Percentiles rank a stretch among this genome's conserved stretches.
Conservation (phyloP, 2,329 filamentous ascomycete genomes). For the Curvularia spicifera region DNA sequence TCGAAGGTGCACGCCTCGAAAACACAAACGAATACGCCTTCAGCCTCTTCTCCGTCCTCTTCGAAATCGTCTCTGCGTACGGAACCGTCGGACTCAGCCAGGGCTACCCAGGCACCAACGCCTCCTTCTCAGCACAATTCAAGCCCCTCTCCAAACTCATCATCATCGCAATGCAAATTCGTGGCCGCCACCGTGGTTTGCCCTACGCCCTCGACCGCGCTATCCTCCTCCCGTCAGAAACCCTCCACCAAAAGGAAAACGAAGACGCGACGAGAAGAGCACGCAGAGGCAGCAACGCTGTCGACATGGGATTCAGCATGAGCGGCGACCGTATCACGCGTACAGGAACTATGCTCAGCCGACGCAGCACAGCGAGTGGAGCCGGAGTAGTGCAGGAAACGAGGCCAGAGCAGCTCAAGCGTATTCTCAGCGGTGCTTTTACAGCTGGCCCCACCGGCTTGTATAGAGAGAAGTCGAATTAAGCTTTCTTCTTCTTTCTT, state of each 20-base stretch:
- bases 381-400: conserved; percentile 9
- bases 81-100: conserved; percentile 92
- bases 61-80: conserved; percentile 53
- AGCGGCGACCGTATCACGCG: conserved; percentile 23
- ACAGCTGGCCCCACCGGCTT: conserved; percentile 28
- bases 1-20: conserved; percentile 76
- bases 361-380: conserved; percentile 24
- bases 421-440: conserved; percentile 33
- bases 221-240: conserved; percentile 70
- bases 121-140: conserved; percentile 85
- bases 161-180: conserved; percentile 71
- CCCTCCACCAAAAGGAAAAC: conserved; percentile 66
- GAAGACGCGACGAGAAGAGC: conserved; percentile 57
- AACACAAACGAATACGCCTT: conserved; percentile 62
- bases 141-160: conserved; percentile 70
- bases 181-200: conserved; percentile 68
- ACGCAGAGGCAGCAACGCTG: conserved; percentile 33
- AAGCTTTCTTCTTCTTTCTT: background rate
- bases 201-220: conserved; percentile 73
- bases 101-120: conserved; percentile 76
- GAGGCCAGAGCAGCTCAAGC: conserved; percentile 26
- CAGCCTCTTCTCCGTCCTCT: conserved; percentile 56
- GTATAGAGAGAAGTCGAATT: conserved; percentile 20
- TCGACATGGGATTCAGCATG: conserved; percentile 18
- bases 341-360: conserved; percentile 30